These are phyloP conservation scores for Alternaria novae-zelandiae DNA, from an alignment of 2,329 filamentous ascomycete genomes.

Conservation along the genomic window DNA sequence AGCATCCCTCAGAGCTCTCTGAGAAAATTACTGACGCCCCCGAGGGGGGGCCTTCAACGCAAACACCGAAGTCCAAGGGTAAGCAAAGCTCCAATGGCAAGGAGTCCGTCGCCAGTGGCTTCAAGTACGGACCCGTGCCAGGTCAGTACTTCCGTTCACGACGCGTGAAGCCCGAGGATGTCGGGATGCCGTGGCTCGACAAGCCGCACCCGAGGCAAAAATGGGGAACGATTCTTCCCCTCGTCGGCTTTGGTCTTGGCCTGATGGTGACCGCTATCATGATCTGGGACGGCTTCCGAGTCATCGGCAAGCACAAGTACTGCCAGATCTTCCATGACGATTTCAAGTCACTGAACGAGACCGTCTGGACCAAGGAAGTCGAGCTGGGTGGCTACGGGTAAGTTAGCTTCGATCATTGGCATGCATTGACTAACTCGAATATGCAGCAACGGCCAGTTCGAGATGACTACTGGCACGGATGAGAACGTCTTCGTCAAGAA, in stretches of 20 bases:
- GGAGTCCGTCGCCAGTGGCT: constrained; percentile 14
- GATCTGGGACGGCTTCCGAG: constrained; percentile 75
- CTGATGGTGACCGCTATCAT: constrained; percentile 72
- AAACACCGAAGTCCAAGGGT: constrained; percentile 6
- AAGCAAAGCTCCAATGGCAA: neutral
- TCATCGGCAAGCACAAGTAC: constrained; percentile 77
- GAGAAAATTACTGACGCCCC: neutral
- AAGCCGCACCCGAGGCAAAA: constrained; percentile 79
- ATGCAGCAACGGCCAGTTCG: constrained; percentile 78
- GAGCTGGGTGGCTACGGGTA: constrained; percentile 79
- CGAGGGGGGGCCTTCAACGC: neutral
- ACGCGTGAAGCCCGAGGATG: constrained; percentile 72
- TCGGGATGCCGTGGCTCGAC: constrained; percentile 79
- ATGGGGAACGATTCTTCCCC: constrained; percentile 82
- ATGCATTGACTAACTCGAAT: constrained; percentile 31
- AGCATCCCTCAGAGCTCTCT: neutral
- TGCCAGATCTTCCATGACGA: constrained; percentile 71
- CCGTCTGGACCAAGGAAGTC: constrained; percentile 76
- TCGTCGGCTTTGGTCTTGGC: constrained; percentile 73
- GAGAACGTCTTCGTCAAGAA: constrained; percentile 78
- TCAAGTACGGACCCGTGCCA: constrained; percentile 10
- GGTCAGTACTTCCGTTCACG: constrained; percentile 70
- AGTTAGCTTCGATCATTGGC: constrained; percentile 39
- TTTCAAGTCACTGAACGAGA: constrained; percentile 64
- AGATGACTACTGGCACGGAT: constrained; percentile 72